Conservation (phyloP, 2,329 filamentous ascomycete genomes). For the Escovopsis sp. region DNA sequence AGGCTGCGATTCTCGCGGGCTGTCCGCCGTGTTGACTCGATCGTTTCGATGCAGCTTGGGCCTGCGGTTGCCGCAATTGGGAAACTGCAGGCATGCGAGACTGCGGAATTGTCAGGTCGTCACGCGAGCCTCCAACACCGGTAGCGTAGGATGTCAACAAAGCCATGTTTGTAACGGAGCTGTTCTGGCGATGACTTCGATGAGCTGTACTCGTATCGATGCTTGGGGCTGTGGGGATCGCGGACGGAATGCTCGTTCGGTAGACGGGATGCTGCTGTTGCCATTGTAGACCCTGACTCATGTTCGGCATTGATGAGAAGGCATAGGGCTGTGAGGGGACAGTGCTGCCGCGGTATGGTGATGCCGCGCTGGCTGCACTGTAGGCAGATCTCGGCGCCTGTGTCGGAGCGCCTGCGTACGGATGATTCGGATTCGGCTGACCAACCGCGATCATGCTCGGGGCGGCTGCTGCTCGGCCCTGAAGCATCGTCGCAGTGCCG, state of each 20-base stretch:
- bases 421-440: slow-evolving; percentile 35
- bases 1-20: slow-evolving; percentile 24
- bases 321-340: slow-evolving; percentile 61
- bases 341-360: slow-evolving; percentile 39
- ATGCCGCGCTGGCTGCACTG: slow-evolving; percentile 20
- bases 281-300: slow-evolving; percentile 40
- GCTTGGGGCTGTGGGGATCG: slow-evolving; percentile 20
- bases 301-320: slow-evolving; percentile 55
- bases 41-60: slow-evolving; percentile 34
- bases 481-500: slow-evolving; percentile 59
- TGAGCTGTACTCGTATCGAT: slow-evolving; percentile 11
- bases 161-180: slow-evolving; percentile 25
- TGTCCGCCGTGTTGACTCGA: slow-evolving; percentile 30
- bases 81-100: slow-evolving; percentile 26
- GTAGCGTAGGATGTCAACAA: slow-evolving; percentile 22
- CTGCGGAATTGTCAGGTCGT: slow-evolving; percentile 34
- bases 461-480: slow-evolving; percentile 50
- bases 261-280: slow-evolving; percentile 31
- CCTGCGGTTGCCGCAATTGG: slow-evolving; percentile 27
- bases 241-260: slow-evolving; percentile 32
- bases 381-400: slow-evolving; percentile 19
- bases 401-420: slow-evolving; percentile 28
- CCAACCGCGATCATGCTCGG: slow-evolving; percentile 31
- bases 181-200: slow-evolving; percentile 18
- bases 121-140: slow-evolving; percentile 29